A percentile compares a stretch with the other conserved stretches of the same genome.
Conservation (phyloP, 73 alveolate species). For the Uronychia binucleata region DNA sequence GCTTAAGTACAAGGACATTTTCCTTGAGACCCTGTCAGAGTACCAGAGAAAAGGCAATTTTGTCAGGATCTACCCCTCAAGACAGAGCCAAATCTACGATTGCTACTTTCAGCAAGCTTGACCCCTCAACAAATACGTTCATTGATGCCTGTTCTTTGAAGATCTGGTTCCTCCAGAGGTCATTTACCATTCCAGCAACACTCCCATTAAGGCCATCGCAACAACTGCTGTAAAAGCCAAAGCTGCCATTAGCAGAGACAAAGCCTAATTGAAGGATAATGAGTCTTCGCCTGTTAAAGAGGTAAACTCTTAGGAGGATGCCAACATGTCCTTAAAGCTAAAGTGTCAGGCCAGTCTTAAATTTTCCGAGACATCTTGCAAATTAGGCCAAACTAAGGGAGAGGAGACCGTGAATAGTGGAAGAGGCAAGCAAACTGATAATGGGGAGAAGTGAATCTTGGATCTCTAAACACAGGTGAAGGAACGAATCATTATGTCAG, state of each 20-base stretch:
- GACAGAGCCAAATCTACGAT: conserved; percentile 28
- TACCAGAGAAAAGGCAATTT: conserved; percentile 38
- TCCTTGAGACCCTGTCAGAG: conserved; percentile 44
- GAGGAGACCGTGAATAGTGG: background rate
- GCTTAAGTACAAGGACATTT: conserved; percentile 3
- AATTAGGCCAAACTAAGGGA: background rate
- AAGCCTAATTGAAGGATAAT: background rate
- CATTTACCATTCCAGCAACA: background rate
- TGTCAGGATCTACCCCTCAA: conserved; percentile 51
- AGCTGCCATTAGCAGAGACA: no score
- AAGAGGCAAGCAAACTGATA: background rate
- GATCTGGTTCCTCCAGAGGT: conserved; percentile 1
- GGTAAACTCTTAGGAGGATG: background rate
- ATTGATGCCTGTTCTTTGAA: conserved; percentile 19
- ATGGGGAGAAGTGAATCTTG: background rate
- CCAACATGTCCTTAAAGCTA: background rate
- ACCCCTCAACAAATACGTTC: conserved; percentile 24
- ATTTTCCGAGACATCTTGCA: background rate
- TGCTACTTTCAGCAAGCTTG: conserved; percentile 17
- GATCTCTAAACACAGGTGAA: background rate
- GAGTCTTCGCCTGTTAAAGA: background rate
- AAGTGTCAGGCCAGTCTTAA: background rate
- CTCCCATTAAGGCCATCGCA: background rate
- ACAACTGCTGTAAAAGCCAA: no score
- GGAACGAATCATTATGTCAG: background rate